These are phyloP conservation scores for Quercus lobata DNA, from an alignment of 331 rosid genomes.

Conservation along the genomic window DNA sequence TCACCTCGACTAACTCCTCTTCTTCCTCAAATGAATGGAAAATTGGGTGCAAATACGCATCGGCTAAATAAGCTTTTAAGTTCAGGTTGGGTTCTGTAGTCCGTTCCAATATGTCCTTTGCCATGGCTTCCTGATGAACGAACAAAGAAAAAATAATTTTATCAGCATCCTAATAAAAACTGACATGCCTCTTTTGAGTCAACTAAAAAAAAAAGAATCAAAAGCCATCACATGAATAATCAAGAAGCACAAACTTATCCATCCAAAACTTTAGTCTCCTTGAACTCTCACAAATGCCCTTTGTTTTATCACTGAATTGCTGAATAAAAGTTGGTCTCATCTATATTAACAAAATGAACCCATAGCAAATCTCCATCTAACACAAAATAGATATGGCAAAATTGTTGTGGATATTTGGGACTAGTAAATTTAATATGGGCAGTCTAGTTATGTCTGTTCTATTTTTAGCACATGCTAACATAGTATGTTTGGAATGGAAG, in stretches of 20 bases:
- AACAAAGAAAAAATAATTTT: neutral
- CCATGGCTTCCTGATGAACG: constrained; percentile 79
- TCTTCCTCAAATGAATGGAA: constrained; percentile 77
- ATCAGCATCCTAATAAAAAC: neutral
- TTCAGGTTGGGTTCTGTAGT: constrained; percentile 66
- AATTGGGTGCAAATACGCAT: constrained; percentile 93
- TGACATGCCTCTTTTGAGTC: neutral
- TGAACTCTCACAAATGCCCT: neutral
- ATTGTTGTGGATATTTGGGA: neutral
- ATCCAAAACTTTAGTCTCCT: neutral
- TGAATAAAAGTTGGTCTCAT: neutral
- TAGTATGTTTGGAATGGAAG: neutral
- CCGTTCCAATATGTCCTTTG: constrained; percentile 62
- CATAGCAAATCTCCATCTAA: neutral
- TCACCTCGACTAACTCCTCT: constrained; percentile 51
- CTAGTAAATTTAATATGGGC: neutral
- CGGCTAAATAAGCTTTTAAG: constrained; percentile 71
- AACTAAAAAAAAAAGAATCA: neutral
- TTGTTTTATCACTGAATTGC: neutral
- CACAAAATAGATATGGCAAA: neutral
- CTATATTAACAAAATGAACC: neutral
- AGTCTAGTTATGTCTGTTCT: neutral
- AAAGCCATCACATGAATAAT: neutral
- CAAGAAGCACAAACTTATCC: neutral
- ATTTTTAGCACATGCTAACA: neutral